Percentiles rank a stretch among this genome's conserved stretches.
phyloP scores from a whole-genome alignment of 2,329 filamentous ascomycete genomes.

The Microcyclospora tardicrescens region DNA sequence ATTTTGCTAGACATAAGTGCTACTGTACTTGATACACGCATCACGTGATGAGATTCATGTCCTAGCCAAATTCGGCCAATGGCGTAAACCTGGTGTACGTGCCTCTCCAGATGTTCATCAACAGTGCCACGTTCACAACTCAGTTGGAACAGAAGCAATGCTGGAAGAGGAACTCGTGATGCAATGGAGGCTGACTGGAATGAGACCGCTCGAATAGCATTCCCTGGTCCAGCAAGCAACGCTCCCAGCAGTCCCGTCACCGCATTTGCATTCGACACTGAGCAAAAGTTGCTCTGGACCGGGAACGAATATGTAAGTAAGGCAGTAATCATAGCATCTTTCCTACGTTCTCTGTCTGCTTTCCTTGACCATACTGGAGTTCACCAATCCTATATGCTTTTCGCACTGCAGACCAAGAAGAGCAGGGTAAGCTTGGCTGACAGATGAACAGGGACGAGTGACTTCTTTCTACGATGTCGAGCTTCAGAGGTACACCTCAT shows the following conservation, averaged over 20 bases:
- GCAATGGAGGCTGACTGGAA: constrained; percentile 42
- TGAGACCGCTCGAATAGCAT: constrained; percentile 64
- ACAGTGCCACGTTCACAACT: too few species aligned
- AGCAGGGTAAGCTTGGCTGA: neutral
- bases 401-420: neutral
- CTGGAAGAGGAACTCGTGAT: neutral
- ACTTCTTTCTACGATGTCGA: constrained; percentile 79
- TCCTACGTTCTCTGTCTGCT: neutral
- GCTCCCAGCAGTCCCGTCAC: constrained; percentile 56
- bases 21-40: too few species aligned
- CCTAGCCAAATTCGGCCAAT: too few species aligned
- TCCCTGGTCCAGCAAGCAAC: constrained; percentile 64
- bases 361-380: neutral
- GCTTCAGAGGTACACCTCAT: constrained; percentile 80
- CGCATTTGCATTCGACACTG: constrained; percentile 76
- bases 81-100: too few species aligned
- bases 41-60: too few species aligned
- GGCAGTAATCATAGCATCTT: neutral
- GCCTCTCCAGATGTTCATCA: too few species aligned
- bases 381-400: neutral
- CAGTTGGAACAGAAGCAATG: too few species aligned
- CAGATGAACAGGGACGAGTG: constrained; percentile 56
- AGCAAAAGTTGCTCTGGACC: constrained; percentile 82
- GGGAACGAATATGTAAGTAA: constrained; percentile 73
- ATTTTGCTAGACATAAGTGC: too few species aligned